phyloP scores from a whole-genome alignment of 2,329 filamentous ascomycete genomes.

The Monilinia fructigena region DNA sequence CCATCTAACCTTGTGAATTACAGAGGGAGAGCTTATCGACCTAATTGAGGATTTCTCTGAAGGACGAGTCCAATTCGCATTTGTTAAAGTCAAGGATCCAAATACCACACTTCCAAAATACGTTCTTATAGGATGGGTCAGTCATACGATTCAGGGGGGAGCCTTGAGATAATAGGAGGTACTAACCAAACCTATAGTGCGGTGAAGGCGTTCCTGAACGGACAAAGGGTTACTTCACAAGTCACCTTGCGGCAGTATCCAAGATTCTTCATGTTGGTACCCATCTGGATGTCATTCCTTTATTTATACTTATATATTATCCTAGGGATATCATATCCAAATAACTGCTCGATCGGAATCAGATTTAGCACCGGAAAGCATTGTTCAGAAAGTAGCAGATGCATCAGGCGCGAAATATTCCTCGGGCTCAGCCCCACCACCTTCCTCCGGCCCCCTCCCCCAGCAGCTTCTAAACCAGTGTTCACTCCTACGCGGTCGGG shows the following conservation, averaged over 20 bases:
- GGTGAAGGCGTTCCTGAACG: conserved; percentile 97
- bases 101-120: conserved; percentile 88
- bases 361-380: conserved; percentile 82
- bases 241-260: conserved; percentile 82
- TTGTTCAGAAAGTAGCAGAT: conserved; percentile 91
- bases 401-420: conserved; percentile 95
- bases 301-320: conserved; percentile 26
- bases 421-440: conserved; percentile 59
- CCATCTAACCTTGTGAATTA: conserved; percentile 16
- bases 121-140: conserved; percentile 84
- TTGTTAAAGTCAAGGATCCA: conserved; percentile 92
- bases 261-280: conserved; percentile 76
- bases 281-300: background rate
- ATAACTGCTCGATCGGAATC: conserved; percentile 90
- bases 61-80: conserved; percentile 94
- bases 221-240: conserved; percentile 98
- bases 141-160: conserved; percentile 27
- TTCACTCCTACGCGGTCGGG: conserved; percentile 71
- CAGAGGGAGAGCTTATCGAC: conserved; percentile 87
- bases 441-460: conserved; percentile 49
- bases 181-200: conserved; percentile 55
- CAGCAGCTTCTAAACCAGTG: conserved; percentile 82
- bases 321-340: conserved; percentile 88
- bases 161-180: background rate
- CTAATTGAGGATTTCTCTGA: conserved; percentile 96